Evolutionary conservation across 2,329 filamentous ascomycete species (phyloP).

Genomic region (Verticillium dahliae): DNA sequence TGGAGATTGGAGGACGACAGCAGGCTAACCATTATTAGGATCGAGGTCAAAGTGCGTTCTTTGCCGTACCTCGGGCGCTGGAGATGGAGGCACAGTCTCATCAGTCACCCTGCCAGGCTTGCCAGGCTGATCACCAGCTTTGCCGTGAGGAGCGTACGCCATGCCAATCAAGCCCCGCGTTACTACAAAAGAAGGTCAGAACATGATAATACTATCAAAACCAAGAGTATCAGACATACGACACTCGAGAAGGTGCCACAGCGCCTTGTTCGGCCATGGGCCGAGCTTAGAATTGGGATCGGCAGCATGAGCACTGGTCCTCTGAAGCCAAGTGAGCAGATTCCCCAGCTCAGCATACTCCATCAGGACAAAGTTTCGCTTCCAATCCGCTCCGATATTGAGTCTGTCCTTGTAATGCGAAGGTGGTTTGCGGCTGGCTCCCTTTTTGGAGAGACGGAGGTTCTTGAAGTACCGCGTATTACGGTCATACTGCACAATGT

Average conservation of each 20-base stretch:
- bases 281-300: neutral
- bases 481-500: neutral
- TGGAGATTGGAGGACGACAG: neutral
- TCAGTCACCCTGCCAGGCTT: neutral
- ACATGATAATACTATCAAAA: neutral
- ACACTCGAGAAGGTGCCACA: conserved; percentile 24
- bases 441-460: neutral
- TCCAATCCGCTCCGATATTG: conserved; percentile 1
- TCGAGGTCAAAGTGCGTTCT: neutral
- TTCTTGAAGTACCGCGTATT: neutral
- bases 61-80: neutral
- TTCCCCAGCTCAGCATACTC: conserved; percentile 19
- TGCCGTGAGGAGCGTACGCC: neutral
- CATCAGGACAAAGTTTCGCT: conserved; percentile 13
- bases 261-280: conserved; percentile 9
- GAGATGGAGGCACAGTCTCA: neutral
- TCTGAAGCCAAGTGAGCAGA: conserved; percentile 12
- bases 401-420: neutral
- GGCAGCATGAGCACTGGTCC: neutral
- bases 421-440: neutral
- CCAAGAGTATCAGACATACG: conserved; percentile 12
- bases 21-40: neutral
- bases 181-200: neutral
- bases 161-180: neutral
- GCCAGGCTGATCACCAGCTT: neutral